Conservation (phyloP, 1,284 basidiomycete genomes). For the Rhodotorula sp. region DNA sequence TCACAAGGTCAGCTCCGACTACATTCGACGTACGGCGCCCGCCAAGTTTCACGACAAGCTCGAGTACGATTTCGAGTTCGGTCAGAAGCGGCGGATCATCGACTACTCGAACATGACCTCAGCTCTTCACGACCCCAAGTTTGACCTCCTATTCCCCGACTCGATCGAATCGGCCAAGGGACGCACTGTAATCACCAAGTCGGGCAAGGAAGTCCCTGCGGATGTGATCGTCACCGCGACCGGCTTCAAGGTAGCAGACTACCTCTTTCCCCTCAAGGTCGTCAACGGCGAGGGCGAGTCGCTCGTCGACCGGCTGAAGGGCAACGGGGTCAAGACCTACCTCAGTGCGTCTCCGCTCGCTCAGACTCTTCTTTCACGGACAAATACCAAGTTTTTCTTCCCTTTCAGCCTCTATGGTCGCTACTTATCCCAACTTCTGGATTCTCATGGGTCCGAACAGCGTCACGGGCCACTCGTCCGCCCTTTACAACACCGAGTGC, state of each 20-base stretch:
- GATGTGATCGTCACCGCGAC: constrained; percentile 33
- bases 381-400: too few species aligned
- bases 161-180: constrained; percentile 22
- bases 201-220: constrained; percentile 24
- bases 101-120: constrained; percentile 25
- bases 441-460: constrained; percentile 34
- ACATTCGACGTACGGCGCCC: constrained; percentile 24
- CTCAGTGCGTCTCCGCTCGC: constrained; percentile 2
- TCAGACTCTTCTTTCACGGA: too few species aligned
- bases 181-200: constrained; percentile 12
- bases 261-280: constrained; percentile 34
- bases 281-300: constrained; percentile 24
- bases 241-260: constrained; percentile 36
- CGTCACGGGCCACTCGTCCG: constrained; percentile 33
- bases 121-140: constrained; percentile 27
- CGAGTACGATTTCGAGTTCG: constrained; percentile 39
- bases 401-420: constrained; percentile 24
- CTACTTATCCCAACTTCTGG: constrained; percentile 17
- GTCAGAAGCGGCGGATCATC: constrained; percentile 36
- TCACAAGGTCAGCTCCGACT: constrained; percentile 12
- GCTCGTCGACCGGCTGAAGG: constrained; percentile 23
- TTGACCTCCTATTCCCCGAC: constrained; percentile 28
- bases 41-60: constrained; percentile 34
- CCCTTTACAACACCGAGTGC: constrained; percentile 35
- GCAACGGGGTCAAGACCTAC: constrained; percentile 28